Evolutionary conservation across 2,329 filamentous ascomycete species (phyloP).

Genomic region (Cladophialophora bantiana): DNA sequence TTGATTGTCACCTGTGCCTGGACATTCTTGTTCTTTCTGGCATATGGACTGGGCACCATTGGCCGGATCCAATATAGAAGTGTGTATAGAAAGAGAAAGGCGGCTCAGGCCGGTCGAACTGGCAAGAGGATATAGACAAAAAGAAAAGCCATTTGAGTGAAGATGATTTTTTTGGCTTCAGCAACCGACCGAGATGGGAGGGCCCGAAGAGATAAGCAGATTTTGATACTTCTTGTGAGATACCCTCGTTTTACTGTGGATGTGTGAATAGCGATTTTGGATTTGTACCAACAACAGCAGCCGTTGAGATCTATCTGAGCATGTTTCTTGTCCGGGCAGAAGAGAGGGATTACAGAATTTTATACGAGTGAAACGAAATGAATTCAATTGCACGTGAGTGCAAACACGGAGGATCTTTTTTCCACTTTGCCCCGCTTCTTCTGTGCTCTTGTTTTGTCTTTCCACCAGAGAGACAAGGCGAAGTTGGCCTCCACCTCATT

Average conservation of each 20-base stretch:
- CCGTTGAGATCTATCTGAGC: not conserved
- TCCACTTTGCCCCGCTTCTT: not conserved
- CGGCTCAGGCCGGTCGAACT: conserved; percentile 32
- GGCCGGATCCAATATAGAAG: conserved; percentile 45
- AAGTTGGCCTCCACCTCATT: not conserved
- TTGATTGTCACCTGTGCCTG: conserved; percentile 46
- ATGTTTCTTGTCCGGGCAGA: not conserved
- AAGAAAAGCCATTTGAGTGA: conserved; percentile 2
- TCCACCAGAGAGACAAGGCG: not conserved
- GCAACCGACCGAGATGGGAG: not conserved
- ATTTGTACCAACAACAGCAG: conserved; percentile 24
- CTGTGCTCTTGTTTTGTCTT: not conserved
- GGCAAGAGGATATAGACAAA: conserved; percentile 35
- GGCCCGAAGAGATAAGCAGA: not conserved
- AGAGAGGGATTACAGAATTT: not conserved
- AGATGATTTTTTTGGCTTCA: conserved; percentile 3
- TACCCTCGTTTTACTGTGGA: conserved; percentile 26
- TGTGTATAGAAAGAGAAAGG: conserved; percentile 43
- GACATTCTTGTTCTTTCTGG: conserved; percentile 44
- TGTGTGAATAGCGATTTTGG: not conserved
- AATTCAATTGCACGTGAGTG: not conserved
- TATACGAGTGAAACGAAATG: not conserved
- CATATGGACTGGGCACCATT: conserved; percentile 46
- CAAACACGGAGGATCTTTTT: not conserved
- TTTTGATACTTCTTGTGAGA: conserved; percentile 21